Evolutionary conservation across 2,329 filamentous ascomycete species (phyloP), one percentile per base, ranked within the genome.

Genomic region (Helicocarpus griseus): DNA sequence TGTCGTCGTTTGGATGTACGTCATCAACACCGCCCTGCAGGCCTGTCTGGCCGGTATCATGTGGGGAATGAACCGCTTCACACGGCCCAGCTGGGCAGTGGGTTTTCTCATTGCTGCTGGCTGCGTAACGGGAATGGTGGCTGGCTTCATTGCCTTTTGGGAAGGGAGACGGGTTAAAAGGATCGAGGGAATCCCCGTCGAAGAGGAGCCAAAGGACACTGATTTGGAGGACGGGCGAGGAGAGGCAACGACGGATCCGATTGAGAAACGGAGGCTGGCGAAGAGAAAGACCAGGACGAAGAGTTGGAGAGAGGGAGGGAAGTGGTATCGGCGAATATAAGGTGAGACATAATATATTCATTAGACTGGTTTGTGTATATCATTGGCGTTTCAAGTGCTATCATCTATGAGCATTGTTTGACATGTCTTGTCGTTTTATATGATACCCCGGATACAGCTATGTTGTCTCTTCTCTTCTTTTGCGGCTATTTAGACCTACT

Each of bases 1-100:
- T 58, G 81, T 85, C 52, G 81, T 91, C 31, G 75, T 94, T 33
- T 90, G 85, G 84, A 77, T 83, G 59, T 89, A 89, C 69, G 77
- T 89, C 2, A 76, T 74, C 71, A 94, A 95, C 62, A 93, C 88
- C 0, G 77, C 90, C 50, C 76, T 93, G 41, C 89, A 95, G 66
- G 77, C 77, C 36, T 76, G 81, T 17, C 75, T 95, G 1, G 85
- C 82, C 7, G 83, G 79, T 2, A 86, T 89, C 69, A 94, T 95
- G 89, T 94, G 87, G 86, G 82, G 80, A 1, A 74, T 86, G 68
- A 86, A 87, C 62, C 74, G 86, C 21, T 83, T 82, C 61, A 70
- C 85, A 21, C 75, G 89, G n/a, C 87, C 89, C 0, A 78, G 79
- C 21, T 94, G 87, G 87, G 79, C 82, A 9, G 90, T 87, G 0